Percentiles rank a stretch among this genome's conserved stretches.
These are phyloP conservation scores for Aspergillus tanneri DNA, from an alignment of 2,329 filamentous ascomycete species.

Conservation along the genomic window DNA sequence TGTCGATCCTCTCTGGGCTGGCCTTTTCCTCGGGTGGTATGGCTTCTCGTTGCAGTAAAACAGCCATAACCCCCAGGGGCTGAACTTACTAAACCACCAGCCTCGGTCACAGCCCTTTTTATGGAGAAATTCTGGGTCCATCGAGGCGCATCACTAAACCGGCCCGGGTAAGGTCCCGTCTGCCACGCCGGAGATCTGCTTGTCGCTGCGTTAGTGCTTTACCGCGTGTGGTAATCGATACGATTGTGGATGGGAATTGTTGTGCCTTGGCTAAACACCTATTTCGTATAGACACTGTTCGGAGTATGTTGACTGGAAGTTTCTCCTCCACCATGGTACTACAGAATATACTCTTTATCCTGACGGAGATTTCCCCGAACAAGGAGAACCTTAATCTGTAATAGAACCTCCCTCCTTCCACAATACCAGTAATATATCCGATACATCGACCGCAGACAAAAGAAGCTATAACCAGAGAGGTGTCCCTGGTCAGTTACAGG, in stretches of 20 bases:
- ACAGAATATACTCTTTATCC: neutral
- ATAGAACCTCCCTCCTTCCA: too few relatives aligned
- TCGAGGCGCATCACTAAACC: slow-evolving; percentile 15
- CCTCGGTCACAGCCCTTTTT: slow-evolving; percentile 15
- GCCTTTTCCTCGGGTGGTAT: slow-evolving; percentile 14
- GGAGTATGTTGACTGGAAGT: neutral
- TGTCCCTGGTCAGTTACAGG: slow-evolving; percentile 14
- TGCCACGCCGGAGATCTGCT: slow-evolving; percentile 22
- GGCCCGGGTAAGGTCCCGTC: slow-evolving; percentile 10
- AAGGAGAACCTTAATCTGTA: too few relatives aligned
- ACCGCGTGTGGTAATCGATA: slow-evolving; percentile 13
- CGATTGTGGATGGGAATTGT: slow-evolving; percentile 9
- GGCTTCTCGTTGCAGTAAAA: slow-evolving; percentile 15
- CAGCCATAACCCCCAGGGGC: neutral
- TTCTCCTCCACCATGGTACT: neutral
- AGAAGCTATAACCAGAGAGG: slow-evolving; percentile 32
- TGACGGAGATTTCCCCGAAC: neutral
- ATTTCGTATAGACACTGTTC: neutral
- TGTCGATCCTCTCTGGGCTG: slow-evolving; percentile 17
- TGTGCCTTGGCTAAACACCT: neutral
- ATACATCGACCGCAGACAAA: too few relatives aligned
- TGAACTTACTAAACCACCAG: neutral
- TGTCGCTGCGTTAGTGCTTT: slow-evolving; percentile 8
- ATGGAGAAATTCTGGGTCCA: slow-evolving; percentile 13
- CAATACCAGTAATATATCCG: too few relatives aligned